Conservation (phyloP, 2,329 filamentous ascomycete species). For the Seiridium unicorne region DNA sequence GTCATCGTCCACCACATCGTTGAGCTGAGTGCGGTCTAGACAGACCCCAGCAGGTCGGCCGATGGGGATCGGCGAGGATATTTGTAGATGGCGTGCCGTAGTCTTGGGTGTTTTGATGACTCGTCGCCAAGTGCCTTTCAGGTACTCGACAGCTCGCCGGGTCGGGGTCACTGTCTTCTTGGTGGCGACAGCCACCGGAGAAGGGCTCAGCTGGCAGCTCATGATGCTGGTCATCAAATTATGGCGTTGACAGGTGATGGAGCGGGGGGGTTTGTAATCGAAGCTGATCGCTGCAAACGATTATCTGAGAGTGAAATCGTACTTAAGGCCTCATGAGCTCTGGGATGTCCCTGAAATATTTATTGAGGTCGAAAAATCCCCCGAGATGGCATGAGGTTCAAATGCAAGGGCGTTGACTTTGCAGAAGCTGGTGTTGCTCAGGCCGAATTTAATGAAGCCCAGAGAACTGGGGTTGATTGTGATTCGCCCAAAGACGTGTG, state of each 20-base stretch:
- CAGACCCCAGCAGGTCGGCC: background rate
- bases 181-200: background rate
- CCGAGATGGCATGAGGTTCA: background rate
- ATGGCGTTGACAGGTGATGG: background rate
- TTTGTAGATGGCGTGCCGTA: background rate
- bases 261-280: too few species aligned
- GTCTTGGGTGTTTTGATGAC: background rate
- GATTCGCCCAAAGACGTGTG: background rate
- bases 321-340: too few species aligned
- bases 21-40: conserved; percentile 2
- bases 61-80: background rate
- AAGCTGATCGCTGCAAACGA: too few species aligned
- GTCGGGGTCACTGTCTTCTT: background rate
- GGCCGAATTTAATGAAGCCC: background rate
- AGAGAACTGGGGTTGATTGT: background rate
- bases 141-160: background rate
- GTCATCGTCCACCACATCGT: background rate
- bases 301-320: too few species aligned
- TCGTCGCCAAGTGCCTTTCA: conserved; percentile 1
- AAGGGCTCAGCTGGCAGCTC: background rate
- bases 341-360: too few species aligned
- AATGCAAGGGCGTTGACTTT: background rate
- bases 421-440: background rate
- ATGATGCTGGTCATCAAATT: background rate
- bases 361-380: too few species aligned